Evolutionary conservation across 208 protist species (phyloP).

Genomic region (Perkinsela sp.): DNA sequence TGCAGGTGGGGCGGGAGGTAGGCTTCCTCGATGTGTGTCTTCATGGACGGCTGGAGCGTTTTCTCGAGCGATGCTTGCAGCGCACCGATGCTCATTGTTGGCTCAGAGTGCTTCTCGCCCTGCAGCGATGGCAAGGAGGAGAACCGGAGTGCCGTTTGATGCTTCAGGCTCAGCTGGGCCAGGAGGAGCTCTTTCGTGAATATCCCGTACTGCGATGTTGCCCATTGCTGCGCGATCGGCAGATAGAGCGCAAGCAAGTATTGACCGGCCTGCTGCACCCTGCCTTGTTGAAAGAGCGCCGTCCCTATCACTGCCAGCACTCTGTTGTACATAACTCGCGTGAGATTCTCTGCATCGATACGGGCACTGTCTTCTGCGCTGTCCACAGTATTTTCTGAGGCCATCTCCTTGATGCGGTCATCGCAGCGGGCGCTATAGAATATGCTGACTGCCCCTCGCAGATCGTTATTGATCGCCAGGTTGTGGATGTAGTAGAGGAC

Average conservation of each 20-base stretch:
- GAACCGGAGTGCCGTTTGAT: not conserved
- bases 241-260: not conserved
- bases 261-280: not conserved
- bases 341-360: not conserved
- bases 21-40: not conserved
- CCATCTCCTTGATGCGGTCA: not conserved
- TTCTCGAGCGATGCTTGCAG: not conserved
- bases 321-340: not conserved
- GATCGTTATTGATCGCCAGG: not conserved
- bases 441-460: not conserved
- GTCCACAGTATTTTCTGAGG: not conserved
- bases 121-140: not conserved
- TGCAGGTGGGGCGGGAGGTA: not conserved
- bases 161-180: not conserved
- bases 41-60: not conserved
- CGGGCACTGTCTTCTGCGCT: not conserved
- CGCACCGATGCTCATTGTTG: not conserved
- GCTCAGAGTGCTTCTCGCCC: not conserved
- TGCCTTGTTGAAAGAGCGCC: not conserved
- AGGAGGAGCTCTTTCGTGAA: slow-evolving; percentile 1
- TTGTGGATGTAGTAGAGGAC: not conserved
- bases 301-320: not conserved
- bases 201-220: not conserved
- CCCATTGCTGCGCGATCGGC: not conserved
- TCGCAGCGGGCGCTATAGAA: not conserved